Evolutionary conservation across 306 rosid genomes (phyloP).

Genomic region (Pterocarpus macrocarpus): DNA sequence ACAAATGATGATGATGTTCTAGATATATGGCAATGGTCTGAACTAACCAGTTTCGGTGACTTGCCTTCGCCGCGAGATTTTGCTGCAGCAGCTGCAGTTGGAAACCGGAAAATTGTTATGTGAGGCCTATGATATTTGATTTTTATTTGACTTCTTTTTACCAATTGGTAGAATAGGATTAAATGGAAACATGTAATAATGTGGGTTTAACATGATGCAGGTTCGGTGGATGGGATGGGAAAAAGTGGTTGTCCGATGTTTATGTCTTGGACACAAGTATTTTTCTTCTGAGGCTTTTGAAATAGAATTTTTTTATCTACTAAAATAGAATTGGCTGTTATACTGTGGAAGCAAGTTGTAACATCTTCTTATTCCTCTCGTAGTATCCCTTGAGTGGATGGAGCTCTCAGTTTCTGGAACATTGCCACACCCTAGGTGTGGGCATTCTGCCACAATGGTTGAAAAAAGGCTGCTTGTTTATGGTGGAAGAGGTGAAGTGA

Average conservation of each 20-base stretch:
- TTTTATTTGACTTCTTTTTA: conserved; percentile 11
- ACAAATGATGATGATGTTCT: conserved; percentile 43
- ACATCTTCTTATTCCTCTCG: conserved; percentile 42
- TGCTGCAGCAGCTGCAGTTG: conserved; percentile 93
- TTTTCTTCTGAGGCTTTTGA: conserved; percentile 38
- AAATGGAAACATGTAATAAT: conserved; percentile 37
- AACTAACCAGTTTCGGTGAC: conserved; percentile 93
- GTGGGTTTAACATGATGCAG: conserved; percentile 57
- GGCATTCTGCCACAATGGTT: conserved; percentile 91
- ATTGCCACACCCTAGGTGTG: conserved; percentile 94
- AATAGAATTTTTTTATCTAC: conserved; percentile 4
- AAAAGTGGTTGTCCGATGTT: conserved; percentile 95
- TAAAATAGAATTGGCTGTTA: conserved; percentile 21
- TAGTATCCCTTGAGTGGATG: conserved; percentile 95
- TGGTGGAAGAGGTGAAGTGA: conserved; percentile 90
- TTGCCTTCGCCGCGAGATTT: conserved; percentile 94
- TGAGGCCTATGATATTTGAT: conserved; percentile 51
- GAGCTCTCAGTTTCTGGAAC: conserved; percentile 86
- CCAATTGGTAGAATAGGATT: conserved; percentile 13
- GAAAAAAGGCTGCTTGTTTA: conserved; percentile 91
- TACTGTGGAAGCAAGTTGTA: conserved; percentile 39
- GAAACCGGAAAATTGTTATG: conserved; percentile 90
- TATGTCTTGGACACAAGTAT: conserved; percentile 95
- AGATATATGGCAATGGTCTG: conserved; percentile 99
- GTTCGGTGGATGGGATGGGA: conserved; percentile 99